Base-by-base conservation (phyloP, 2,329 filamentous ascomycete genomes). In the Calonectria ilicicola region DNA sequence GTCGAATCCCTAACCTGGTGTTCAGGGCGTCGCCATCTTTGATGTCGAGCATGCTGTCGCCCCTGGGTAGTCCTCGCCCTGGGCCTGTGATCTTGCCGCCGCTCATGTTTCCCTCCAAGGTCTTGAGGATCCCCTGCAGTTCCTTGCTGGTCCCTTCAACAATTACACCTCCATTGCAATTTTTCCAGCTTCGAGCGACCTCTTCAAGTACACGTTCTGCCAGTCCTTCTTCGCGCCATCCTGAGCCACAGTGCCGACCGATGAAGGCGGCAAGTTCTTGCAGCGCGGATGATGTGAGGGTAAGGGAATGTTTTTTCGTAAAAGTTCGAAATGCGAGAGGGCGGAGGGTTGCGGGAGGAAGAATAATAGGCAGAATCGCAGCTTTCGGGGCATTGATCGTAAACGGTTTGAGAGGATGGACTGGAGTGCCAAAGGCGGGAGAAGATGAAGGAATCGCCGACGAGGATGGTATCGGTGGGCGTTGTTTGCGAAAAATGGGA, bases 271-370 rank as follows among this genome's bases (percentile, higher is more conserved):
- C 96, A 38, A 99, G 89, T 58, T 94, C 91, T 82, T 96, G 93
- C 6, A 99, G 87, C 0, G 97, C 95, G 0, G 95, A 92, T 0
- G 96, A 97, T 9, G 94, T 96, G 66, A 99, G 91, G 0, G 96
- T 98, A 69, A 99, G 88, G 78, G 96, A 97, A 85, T 99, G 95
- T 81, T 98, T 99, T 84, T 98, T 98, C 2, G 97, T 99, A 77
- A 99, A 98, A 0, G 95, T 97, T 58, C 97, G 92, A 81, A 99
- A 98, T 10, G 97, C 97, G 23, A 98, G 89, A 2, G 97, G 96
- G 74, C 97, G 90, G 47, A 99, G 87, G 0, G 94, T 97, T 12
- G 95, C 91, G 0, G 96, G 94, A 4, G 96, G 96, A 5, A 99
- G 92, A 42, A 98, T 89, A 70, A 99, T 97, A 5, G 97, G 95